Conservation (phyloP, 495 filamentous ascomycete genomes). For the Neurospora terricola region DNA sequence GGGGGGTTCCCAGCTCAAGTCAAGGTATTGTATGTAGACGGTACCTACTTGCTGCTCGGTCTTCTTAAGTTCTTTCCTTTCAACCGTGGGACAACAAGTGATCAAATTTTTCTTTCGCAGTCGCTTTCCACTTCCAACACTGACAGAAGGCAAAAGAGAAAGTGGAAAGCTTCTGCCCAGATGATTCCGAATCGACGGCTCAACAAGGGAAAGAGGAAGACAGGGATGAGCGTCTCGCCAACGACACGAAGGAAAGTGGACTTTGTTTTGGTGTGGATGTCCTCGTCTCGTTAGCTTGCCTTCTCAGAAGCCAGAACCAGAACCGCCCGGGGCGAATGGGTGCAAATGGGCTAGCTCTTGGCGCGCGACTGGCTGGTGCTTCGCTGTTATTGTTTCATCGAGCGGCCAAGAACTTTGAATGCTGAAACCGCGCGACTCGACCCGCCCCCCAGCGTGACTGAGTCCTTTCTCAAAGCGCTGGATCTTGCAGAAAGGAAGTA, state of each 20-base stretch:
- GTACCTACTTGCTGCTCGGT: background rate
- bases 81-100: background rate
- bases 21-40: background rate
- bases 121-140: background rate
- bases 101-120: conserved; percentile 1
- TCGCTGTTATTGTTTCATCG: conserved; percentile 19
- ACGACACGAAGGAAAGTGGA: background rate
- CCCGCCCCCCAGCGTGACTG: conserved; percentile 7
- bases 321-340: conserved; percentile 4
- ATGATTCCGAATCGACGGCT: background rate
- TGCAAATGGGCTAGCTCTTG: conserved; percentile 7
- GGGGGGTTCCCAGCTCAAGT: background rate
- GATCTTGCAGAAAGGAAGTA: background rate
- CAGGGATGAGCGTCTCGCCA: conserved; percentile 1
- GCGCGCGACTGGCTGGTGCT: conserved; percentile 12
- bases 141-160: conserved; percentile 1
- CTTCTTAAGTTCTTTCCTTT: background rate
- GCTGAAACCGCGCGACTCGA: conserved; percentile 17
- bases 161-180: conserved; percentile 2
- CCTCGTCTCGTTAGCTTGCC: background rate
- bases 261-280: background rate
- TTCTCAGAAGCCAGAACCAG: background rate
- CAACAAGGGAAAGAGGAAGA: conserved; percentile 8
- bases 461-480: conserved; percentile 2
- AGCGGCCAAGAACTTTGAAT: conserved; percentile 10